phyloP scores from a whole-genome alignment of 805 yeast genomes.

The Crinitomyces ghanaensis region DNA sequence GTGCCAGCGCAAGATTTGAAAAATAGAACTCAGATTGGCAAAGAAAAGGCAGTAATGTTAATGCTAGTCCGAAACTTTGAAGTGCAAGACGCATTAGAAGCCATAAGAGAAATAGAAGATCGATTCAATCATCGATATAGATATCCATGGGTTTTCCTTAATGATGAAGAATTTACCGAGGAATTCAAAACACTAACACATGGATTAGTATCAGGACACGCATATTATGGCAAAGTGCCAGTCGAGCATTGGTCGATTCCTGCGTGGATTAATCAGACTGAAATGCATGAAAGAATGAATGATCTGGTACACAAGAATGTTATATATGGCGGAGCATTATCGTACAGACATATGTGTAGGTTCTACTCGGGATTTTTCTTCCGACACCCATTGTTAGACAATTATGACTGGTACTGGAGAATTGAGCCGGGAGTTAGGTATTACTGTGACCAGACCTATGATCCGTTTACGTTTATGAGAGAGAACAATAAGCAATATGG shows the following conservation, averaged over 20 bases:
- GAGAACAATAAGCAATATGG: conserved; percentile 72
- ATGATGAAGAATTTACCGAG: conserved; percentile 74
- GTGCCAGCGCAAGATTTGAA: conserved; percentile 10
- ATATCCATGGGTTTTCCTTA: conserved; percentile 93
- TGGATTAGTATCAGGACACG: conserved; percentile 61
- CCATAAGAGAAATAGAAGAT: conserved; percentile 84
- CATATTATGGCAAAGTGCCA: conserved; percentile 73
- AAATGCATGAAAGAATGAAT: conserved; percentile 36
- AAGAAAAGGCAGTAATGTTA: conserved; percentile 73
- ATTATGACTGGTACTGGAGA: conserved; percentile 86
- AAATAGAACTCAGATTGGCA: conserved; percentile 32
- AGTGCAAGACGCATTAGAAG: conserved; percentile 54
- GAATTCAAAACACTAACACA: conserved; percentile 63
- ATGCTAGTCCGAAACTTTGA: conserved; percentile 85
- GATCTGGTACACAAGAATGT: conserved; percentile 36
- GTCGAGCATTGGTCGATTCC: conserved; percentile 79
- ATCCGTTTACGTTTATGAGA: conserved; percentile 74
- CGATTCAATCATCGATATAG: conserved; percentile 70
- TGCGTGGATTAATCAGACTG: conserved; percentile 48
- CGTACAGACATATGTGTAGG: conserved; percentile 90
- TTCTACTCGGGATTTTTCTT: conserved; percentile 88
- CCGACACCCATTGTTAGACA: conserved; percentile 55
- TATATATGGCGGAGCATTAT: conserved; percentile 51
- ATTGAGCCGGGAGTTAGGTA: conserved; percentile 90
- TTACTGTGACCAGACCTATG: conserved; percentile 62